A percentile compares a stretch with the other conserved stretches of the same genome.
These are phyloP conservation scores for Ganoderma resinaceum DNA, from an alignment of 1,284 basidiomycete species.

Conservation along the genomic window DNA sequence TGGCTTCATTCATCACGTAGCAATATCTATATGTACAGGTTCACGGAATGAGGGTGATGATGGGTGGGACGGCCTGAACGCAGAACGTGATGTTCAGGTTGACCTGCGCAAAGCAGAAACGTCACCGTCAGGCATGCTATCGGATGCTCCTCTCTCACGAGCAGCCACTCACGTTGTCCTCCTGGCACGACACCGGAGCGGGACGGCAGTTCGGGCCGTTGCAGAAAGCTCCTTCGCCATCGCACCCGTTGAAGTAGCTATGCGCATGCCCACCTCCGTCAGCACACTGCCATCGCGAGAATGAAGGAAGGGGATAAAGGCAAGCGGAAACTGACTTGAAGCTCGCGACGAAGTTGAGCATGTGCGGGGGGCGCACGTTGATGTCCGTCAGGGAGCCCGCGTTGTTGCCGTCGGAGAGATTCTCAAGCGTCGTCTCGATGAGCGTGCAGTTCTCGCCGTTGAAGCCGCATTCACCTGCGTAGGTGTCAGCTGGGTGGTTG, in stretches of 20 bases:
- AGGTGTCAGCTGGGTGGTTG: background rate
- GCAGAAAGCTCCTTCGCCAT: too few species aligned
- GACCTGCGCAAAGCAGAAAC: background rate
- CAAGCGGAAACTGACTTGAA: background rate
- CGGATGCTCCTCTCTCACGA: background rate
- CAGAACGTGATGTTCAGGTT: background rate
- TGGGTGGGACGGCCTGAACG: background rate
- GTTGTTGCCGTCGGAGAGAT: constrained; percentile 44
- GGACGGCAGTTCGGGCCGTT: too few species aligned
- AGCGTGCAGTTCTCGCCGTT: constrained; percentile 53
- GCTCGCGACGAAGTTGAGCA: constrained; percentile 37
- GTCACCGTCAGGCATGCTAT: background rate
- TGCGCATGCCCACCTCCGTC: too few species aligned
- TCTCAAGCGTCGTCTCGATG: constrained; percentile 51
- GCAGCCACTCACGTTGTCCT: background rate
- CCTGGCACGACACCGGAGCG: background rate
- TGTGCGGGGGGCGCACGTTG: constrained; percentile 50
- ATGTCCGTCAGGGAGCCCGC: constrained; percentile 51
- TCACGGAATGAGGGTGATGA: too few species aligned
- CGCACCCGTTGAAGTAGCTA: too few species aligned
- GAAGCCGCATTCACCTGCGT: constrained; percentile 40
- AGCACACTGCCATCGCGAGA: too few species aligned
- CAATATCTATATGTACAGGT: too few species aligned
- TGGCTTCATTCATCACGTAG: background rate
- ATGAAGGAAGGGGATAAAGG: too few species aligned